phyloP scores from a whole-genome alignment of 225 moss, liverwort and hornwort species.

The Straminergon stramineum region DNA sequence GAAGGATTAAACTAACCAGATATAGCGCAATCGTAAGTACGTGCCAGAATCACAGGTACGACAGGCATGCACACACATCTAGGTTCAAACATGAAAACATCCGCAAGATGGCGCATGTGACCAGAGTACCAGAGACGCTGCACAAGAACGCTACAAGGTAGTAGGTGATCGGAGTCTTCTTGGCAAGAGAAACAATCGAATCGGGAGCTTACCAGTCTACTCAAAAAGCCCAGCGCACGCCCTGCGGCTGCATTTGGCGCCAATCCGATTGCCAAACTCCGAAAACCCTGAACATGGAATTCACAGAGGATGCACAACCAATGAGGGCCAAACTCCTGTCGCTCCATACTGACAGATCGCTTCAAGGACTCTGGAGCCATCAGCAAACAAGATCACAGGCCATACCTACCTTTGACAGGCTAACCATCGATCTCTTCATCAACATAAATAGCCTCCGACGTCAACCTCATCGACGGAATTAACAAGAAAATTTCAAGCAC shows the following conservation, averaged over 20 bases:
- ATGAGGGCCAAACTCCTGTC: neutral
- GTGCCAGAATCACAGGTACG: slow-evolving; percentile 7
- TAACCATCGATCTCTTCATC: neutral
- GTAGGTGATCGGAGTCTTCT: neutral
- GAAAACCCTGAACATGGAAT: neutral
- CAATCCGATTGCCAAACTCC: neutral
- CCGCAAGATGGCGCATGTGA: neutral
- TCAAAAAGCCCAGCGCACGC: neutral
- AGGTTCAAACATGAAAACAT: slow-evolving; percentile 2
- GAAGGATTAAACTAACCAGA: neutral
- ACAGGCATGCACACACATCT: slow-evolving; percentile 4
- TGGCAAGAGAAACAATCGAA: neutral
- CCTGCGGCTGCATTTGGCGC: neutral
- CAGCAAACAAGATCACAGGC: neutral
- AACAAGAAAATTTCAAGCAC: neutral
- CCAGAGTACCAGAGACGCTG: slow-evolving; percentile 6
- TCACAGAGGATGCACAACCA: neutral
- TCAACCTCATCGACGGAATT: neutral
- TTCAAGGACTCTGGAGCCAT: neutral
- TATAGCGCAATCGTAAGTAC: neutral
- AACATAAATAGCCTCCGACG: neutral
- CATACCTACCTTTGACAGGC: neutral
- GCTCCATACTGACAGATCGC: too few relatives aligned
- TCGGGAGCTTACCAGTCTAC: slow-evolving; percentile 2
- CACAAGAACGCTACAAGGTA: neutral